phyloP scores from a whole-genome alignment of 2,329 filamentous ascomycete genomes.

The Hypoxylon sp. region DNA sequence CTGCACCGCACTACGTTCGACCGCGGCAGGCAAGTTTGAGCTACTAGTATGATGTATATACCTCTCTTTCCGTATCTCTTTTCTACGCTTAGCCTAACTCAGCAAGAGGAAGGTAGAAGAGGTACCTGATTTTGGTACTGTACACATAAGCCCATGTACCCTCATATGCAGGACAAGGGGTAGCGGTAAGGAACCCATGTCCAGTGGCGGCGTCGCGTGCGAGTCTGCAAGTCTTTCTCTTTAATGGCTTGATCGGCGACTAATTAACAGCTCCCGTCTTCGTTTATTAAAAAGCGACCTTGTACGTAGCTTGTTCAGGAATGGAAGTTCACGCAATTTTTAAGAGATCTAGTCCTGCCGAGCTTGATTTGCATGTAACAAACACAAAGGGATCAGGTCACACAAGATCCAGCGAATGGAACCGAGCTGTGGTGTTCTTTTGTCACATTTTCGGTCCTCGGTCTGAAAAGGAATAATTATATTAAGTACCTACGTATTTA shows the following conservation, averaged over 20 bases:
- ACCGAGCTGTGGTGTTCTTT: conserved; percentile 38
- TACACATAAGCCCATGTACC: conserved; percentile 1
- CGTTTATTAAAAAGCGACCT: conserved; percentile 42
- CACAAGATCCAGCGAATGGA: conserved; percentile 32
- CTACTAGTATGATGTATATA: not conserved
- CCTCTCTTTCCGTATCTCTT: not conserved
- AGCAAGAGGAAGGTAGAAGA: not conserved
- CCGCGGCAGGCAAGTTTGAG: too few species aligned
- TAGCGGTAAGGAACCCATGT: conserved; percentile 34
- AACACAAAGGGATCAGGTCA: conserved; percentile 28
- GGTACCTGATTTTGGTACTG: conserved; percentile 12
- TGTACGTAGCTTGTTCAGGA: conserved; percentile 27
- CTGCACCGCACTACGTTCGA: too few species aligned
- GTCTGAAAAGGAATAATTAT: conserved; percentile 30
- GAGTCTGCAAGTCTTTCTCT: conserved; percentile 28
- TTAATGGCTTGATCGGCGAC: conserved; percentile 51
- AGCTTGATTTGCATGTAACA: conserved; percentile 19
- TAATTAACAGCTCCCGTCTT: conserved; percentile 42
- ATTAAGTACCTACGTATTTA: not conserved
- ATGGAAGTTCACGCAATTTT: conserved; percentile 25
- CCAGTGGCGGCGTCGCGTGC: conserved; percentile 33
- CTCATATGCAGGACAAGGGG: conserved; percentile 17
- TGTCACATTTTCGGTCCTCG: conserved; percentile 34
- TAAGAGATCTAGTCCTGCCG: conserved; percentile 16
- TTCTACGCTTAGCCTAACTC: not conserved